phyloP scores from a whole-genome alignment of 306 rosid genomes.

The Abrus pulchellus region DNA sequence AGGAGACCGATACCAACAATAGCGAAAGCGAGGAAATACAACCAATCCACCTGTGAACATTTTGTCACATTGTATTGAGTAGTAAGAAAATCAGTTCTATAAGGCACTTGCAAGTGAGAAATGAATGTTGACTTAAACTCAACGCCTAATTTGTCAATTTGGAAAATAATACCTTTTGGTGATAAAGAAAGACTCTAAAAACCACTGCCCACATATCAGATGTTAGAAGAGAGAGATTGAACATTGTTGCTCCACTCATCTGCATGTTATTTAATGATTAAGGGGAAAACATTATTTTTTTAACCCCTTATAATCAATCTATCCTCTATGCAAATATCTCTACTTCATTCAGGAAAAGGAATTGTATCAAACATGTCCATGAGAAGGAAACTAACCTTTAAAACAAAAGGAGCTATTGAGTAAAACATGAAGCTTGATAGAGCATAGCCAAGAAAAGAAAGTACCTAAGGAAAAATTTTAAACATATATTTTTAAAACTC shows the following conservation, averaged over 20 bases:
- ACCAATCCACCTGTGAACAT: slow-evolving; percentile 69
- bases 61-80: slow-evolving; percentile 26
- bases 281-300: neutral
- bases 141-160: neutral
- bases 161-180: slow-evolving; percentile 48
- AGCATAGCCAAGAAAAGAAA: slow-evolving; percentile 45
- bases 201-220: slow-evolving; percentile 56
- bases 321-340: neutral
- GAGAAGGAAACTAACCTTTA: slow-evolving; percentile 50
- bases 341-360: neutral
- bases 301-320: neutral
- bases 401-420: slow-evolving; percentile 49
- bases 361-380: neutral
- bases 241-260: slow-evolving; percentile 54
- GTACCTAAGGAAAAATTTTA: slow-evolving; percentile 35
- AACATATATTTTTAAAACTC: neutral
- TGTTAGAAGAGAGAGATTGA: slow-evolving; percentile 53
- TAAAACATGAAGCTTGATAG: slow-evolving; percentile 46
- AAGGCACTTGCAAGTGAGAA: neutral
- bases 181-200: slow-evolving; percentile 41
- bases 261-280: neutral
- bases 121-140: slow-evolving; percentile 2
- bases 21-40: slow-evolving; percentile 66
- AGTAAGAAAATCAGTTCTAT: neutral
- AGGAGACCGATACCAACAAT: slow-evolving; percentile 61